Evolutionary conservation across 495 filamentous ascomycete genomes (phyloP), one percentile per base, ranked within the genome.

Genomic region (Pseudevernia furfuracea): DNA sequence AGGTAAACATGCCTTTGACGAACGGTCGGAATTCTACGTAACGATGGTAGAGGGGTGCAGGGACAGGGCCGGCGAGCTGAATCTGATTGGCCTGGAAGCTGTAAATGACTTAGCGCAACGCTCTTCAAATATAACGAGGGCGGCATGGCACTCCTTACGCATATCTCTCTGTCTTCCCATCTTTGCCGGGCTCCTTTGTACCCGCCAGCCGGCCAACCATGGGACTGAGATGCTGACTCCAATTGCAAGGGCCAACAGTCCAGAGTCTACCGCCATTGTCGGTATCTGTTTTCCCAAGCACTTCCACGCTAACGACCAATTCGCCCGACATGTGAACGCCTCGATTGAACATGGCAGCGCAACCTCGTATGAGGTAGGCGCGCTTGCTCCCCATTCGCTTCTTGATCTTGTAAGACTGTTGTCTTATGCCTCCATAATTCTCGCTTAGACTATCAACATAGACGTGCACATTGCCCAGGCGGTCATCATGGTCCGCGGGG

Each of bases 71-170:
- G 30, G 80, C 78, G 37, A 97, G 82, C 66, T 97, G 93, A 55
- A 97, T 85, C 67, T 96, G 87, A 72, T 92, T 94, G 44, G 93
- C 91, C 81, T 96, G 91, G 76, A 97, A 97, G 73, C 88, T 92
- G 67, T 58, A 15, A 21, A 9, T 48, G 43, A 49, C 69, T 59
- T 67, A 70, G 34, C 41, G 53, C 43, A 44, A 23, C 30, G 5
- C 36, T 30, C 4, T 55, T n/a, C 14, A 34, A 30, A 5, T 6
- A 30, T 53, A 17, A 5, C 28, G 14, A 53, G 12, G 4, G 30
- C 4, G 49, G 49, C 10, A 63, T 59, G 9, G 32, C 48, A 78
- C 15, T 34, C 6, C 85, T 52, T 75, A 89, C 87, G 92, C 88
- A 72, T 92, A 92, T 74, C 82, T 86, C 63, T 87, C 77, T n/a